A percentile compares a stretch with the other conserved stretches of the same genome.
Conservation (phyloP, 2,329 filamentous ascomycete genomes). For the Xylariaceae sp. region DNA sequence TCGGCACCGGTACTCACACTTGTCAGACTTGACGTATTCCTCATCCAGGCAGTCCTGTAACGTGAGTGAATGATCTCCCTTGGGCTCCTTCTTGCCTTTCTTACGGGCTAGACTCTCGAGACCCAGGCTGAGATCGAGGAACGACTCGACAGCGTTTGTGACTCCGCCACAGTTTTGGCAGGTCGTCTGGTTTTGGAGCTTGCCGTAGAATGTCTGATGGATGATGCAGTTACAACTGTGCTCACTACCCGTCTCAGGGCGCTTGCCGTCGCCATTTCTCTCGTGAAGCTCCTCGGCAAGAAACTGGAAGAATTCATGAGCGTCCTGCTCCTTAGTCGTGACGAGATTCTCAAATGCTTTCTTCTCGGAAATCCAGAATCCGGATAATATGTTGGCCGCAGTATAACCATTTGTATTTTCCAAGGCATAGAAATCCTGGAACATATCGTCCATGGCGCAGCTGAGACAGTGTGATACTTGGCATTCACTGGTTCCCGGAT, state of each 20-base stretch:
- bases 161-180: constrained; percentile 82
- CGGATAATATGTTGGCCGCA: constrained; percentile 80
- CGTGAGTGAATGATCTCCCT: constrained; percentile 44
- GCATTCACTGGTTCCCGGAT: constrained; percentile 70
- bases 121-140: constrained; percentile 84
- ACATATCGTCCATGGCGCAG: constrained; percentile 68
- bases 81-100: constrained; percentile 49
- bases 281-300: constrained; percentile 86
- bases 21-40: constrained; percentile 81
- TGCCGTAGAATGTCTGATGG: constrained; percentile 90
- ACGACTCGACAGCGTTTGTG: constrained; percentile 78
- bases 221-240: constrained; percentile 81
- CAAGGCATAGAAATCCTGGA: constrained; percentile 63
- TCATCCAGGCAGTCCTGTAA: constrained; percentile 73
- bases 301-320: constrained; percentile 96
- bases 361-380: constrained; percentile 81
- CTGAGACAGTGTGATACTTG: constrained; percentile 56
- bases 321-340: constrained; percentile 92
- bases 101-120: constrained; percentile 71
- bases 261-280: constrained; percentile 67
- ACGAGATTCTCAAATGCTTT: constrained; percentile 68
- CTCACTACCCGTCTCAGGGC: constrained; percentile 52
- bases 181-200: constrained; percentile 82
- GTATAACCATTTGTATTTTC: constrained; percentile 87
- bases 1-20: constrained; percentile 82